Conservation (phyloP, 2,329 filamentous ascomycete species). For the Lecanicillium sp. region DNA sequence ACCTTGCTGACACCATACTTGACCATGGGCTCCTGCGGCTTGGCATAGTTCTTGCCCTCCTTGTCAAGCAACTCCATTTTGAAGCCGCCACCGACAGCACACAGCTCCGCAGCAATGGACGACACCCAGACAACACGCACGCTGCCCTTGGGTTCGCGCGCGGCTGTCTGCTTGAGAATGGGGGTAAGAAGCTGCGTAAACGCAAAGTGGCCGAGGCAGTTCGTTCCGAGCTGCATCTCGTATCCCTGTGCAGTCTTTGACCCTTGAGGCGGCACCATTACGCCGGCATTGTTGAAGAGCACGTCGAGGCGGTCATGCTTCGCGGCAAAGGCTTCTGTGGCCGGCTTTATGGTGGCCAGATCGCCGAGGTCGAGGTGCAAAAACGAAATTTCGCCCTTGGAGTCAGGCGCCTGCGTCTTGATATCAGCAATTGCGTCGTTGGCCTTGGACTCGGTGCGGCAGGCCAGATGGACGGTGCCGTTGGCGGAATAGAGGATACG, state of each 20-base stretch:
- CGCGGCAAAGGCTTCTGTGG: conserved; percentile 22
- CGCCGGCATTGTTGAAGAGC: conserved; percentile 37
- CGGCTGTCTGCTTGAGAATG: conserved; percentile 25
- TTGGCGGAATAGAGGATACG: conserved; percentile 46
- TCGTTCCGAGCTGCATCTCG: conserved; percentile 34
- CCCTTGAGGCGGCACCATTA: conserved; percentile 32
- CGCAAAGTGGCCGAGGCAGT: conserved; percentile 32
- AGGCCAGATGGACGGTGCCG: conserved; percentile 48
- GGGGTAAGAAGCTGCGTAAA: conserved; percentile 31
- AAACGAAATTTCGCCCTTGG: conserved; percentile 31
- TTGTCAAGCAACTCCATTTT: not conserved
- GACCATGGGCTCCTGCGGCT: not conserved
- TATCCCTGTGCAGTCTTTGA: conserved; percentile 32
- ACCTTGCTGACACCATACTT: conserved; percentile 18
- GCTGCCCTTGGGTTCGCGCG: conserved; percentile 17
- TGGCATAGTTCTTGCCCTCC: conserved; percentile 1
- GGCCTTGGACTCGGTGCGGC: conserved; percentile 38
- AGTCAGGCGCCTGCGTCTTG: conserved; percentile 24
- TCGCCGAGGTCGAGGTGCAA: conserved; percentile 38
- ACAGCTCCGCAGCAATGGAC: conserved; percentile 14
- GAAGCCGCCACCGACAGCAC: not conserved
- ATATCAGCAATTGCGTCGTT: conserved; percentile 36
- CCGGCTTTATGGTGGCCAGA: conserved; percentile 24
- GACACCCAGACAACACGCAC: conserved; percentile 27
- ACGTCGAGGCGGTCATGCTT: conserved; percentile 27